Evolutionary conservation across 352 stramenopile genomes (phyloP).

Genomic region (Phytopythium kandeliae): DNA sequence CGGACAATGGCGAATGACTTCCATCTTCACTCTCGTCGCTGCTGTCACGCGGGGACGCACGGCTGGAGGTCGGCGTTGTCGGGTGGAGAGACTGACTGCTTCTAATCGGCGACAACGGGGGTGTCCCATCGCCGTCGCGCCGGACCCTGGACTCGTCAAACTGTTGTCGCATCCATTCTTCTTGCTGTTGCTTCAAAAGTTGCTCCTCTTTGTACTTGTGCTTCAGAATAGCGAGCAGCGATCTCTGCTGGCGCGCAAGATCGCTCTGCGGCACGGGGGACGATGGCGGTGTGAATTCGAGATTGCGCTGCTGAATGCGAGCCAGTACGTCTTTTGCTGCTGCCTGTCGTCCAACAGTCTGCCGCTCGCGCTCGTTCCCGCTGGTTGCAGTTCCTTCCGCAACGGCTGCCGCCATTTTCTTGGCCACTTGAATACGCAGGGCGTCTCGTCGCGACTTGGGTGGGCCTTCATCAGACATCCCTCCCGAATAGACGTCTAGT

Average conservation of each 20-base stretch:
- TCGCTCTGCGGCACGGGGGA: constrained; percentile 61
- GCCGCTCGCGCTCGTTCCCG: constrained; percentile 3
- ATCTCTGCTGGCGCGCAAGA: constrained; percentile 52
- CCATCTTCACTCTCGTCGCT: constrained; percentile 9
- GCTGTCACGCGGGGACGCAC: background rate
- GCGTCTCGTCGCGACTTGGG: constrained; percentile 35
- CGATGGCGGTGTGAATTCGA: constrained; percentile 44
- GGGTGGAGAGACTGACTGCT: constrained; percentile 10
- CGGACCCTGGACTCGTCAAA: constrained; percentile 12
- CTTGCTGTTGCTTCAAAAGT: constrained; percentile 63
- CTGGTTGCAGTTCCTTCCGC: background rate
- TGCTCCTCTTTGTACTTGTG: constrained; percentile 59
- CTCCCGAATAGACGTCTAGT: background rate
- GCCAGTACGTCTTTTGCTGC: constrained; percentile 2
- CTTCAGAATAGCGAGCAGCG: constrained; percentile 55
- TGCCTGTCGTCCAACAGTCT: constrained; percentile 1
- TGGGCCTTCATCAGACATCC: background rate
- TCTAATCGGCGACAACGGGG: constrained; percentile 24
- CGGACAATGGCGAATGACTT: constrained; percentile 5
- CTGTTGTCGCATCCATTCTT: constrained; percentile 61
- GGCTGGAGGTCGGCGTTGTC: constrained; percentile 7
- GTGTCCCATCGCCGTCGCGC: constrained; percentile 7
- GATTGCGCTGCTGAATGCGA: constrained; percentile 6
- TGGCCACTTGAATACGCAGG: constrained; percentile 72
- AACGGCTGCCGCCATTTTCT: constrained; percentile 63